Evolutionary conservation across 2,329 filamentous ascomycete genomes (phyloP).

Genomic region (Conoideocrella luteorostrata): DNA sequence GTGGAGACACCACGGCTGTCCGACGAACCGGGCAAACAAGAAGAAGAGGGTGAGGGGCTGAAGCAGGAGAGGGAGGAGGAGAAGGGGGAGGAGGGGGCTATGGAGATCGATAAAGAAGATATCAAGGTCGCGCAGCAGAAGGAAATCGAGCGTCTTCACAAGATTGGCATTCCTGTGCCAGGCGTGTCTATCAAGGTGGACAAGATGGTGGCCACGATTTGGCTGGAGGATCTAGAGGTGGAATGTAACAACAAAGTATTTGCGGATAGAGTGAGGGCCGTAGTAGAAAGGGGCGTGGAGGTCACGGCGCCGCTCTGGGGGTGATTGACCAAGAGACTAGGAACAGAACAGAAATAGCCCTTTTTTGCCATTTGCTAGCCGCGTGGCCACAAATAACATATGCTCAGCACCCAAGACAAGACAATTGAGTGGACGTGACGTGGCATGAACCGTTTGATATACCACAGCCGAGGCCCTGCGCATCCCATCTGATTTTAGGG

Average conservation of each 20-base stretch:
- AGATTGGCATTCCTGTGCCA: slow-evolving; percentile 82
- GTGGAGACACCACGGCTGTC: slow-evolving; percentile 54
- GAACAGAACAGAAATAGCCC: not conserved
- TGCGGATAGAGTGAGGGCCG: slow-evolving; percentile 76
- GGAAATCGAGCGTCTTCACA: slow-evolving; percentile 74
- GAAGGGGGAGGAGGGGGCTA: no score
- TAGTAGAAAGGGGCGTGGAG: slow-evolving; percentile 85
- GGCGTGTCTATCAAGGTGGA: slow-evolving; percentile 84
- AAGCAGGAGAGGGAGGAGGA: not conserved
- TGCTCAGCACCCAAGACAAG: no score
- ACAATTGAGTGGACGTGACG: no score
- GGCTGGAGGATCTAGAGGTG: slow-evolving; percentile 87
- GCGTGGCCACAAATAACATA: no score
- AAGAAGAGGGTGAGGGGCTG: slow-evolving; percentile 6
- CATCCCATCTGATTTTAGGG: no score
- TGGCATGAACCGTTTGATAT: no score
- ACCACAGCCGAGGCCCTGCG: no score
- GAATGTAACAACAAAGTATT: slow-evolving; percentile 76
- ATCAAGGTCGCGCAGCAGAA: slow-evolving; percentile 51
- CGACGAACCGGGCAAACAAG: not conserved
- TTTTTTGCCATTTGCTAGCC: not conserved
- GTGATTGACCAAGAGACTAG: slow-evolving; percentile 21
- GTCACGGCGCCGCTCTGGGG: slow-evolving; percentile 71
- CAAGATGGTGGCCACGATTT: slow-evolving; percentile 79
- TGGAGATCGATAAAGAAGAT: slow-evolving; percentile 26